phyloP scores from a whole-genome alignment of 2,329 filamentous ascomycete species.

The Fonsecaea monophora region DNA sequence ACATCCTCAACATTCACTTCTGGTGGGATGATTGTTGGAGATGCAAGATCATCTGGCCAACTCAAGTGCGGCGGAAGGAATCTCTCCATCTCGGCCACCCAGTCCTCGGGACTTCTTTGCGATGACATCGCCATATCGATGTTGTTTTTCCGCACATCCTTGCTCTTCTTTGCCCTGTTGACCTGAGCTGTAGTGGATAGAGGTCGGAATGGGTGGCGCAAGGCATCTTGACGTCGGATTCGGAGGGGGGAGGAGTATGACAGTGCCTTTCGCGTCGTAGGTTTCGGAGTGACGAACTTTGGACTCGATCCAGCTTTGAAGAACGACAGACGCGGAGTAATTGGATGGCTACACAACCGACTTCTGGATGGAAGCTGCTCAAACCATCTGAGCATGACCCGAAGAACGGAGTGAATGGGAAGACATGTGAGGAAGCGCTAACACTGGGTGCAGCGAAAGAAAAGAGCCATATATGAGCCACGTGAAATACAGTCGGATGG shows the following conservation, averaged over 20 bases:
- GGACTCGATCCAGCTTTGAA: conserved; percentile 3
- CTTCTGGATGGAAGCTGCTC: conserved; percentile 30
- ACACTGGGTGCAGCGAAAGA: not conserved
- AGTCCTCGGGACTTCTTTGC: conserved; percentile 42
- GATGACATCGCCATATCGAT: conserved; percentile 13
- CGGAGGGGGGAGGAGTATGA: conserved; percentile 11
- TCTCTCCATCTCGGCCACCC: conserved; percentile 47
- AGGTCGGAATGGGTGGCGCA: not conserved
- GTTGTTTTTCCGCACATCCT: conserved; percentile 7
- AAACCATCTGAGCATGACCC: conserved; percentile 38
- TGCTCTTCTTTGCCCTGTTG: not conserved
- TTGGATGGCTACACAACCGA: conserved; percentile 19
- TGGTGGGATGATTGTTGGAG: conserved; percentile 17
- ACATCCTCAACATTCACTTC: conserved; percentile 43
- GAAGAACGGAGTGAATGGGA: conserved; percentile 17
- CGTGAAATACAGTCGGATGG: not conserved
- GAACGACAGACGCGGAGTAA: conserved; percentile 15
- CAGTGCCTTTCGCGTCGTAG: not conserved
- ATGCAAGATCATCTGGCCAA: conserved; percentile 19
- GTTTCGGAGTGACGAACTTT: not conserved
- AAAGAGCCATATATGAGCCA: conserved; percentile 7
- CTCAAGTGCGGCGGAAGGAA: conserved; percentile 45
- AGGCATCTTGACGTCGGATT: not conserved
- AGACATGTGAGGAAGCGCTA: conserved; percentile 14
- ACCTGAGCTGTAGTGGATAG: not conserved